Evolutionary conservation across 1,139 yeast species (phyloP).

Genomic region (Candida sp.): DNA sequence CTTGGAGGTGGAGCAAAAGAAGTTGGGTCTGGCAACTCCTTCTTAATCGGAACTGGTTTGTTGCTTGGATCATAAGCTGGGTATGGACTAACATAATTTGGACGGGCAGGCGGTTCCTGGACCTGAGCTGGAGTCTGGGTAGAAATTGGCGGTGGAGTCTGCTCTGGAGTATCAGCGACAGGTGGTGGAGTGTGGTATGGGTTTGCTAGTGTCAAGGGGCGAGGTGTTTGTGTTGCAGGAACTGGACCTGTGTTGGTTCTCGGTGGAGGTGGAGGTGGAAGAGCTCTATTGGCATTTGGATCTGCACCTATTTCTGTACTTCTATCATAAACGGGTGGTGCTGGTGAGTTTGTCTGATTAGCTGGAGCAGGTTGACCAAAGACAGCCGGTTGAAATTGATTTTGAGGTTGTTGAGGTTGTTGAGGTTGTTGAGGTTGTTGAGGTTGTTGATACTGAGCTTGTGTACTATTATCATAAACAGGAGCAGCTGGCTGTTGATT

Average conservation of each 20-base stretch:
- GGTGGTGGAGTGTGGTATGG: conserved; percentile 4
- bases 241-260: not conserved
- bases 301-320: not conserved
- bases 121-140: not conserved
- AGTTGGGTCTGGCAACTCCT: conserved; percentile 35
- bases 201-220: not conserved
- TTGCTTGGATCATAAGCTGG: not conserved
- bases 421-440: conserved; percentile 7
- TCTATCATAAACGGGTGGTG: not conserved
- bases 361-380: not conserved
- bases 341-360: not conserved
- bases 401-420: conserved; percentile 5
- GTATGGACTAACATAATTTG: not conserved
- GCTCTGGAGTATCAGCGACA: not conserved
- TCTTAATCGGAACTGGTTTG: conserved; percentile 10
- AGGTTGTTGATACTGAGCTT: conserved; percentile 1
- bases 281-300: not conserved
- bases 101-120: not conserved
- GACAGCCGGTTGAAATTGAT: not conserved
- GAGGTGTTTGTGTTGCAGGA: not conserved
- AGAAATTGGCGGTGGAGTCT: not conserved
- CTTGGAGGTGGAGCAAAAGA: conserved; percentile 44
- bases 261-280: conserved; percentile 1
- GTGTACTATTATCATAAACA: not conserved
- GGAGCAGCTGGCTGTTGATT: conserved; percentile 6